Evolutionary conservation across 768 basidiomycete species (phyloP), one percentile per base, ranked within the genome.

Genomic region (Amanita rimosa): DNA sequence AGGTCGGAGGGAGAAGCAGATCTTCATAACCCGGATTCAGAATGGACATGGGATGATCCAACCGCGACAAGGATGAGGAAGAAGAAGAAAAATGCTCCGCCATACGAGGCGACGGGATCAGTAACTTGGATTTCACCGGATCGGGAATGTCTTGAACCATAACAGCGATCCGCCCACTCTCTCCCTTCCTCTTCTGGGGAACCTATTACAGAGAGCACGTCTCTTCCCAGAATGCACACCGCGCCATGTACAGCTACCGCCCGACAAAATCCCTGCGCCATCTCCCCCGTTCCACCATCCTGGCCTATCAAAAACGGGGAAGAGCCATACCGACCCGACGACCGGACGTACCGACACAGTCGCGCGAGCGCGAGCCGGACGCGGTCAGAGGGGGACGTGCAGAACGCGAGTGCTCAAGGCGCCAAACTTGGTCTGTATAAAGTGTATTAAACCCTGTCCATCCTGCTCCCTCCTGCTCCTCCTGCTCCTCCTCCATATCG

Each of bases 231-330:
- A 51, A 90, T 80, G 58, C 88, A 90, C 9, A 81, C 78, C 0
- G 69, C 77, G 14, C 86, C 84, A 42, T 69, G 71, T 27, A 98
- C 94, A 2, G 95, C 95, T 10, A 89, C 73, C 17, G 85, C 78
- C 13, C 93, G 88, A 59, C 79, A 83, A 57, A 87, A 98, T 2
- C 93, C 94, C 64, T 97, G 95, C 0, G 86, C 76, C 9, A 97
- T 80, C 58, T 97, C 95, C 4, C 95, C 95, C 0, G 84, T 72
- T 16, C 92, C 95, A 60, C 95, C 95, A 60, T 96, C 97, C 55
- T 96, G 91, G 0, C 91, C 91, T n/a, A 98, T 72, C 13, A 98
- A 76, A 67, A 92, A 97, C 1, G 93, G 81, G 64, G 74, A 62
- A 3, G 73, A 58, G 2, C 94, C 94, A 58, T 96, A 97, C 26